Conservation (phyloP, 768 basidiomycete genomes). For the Russula sp. region DNA sequence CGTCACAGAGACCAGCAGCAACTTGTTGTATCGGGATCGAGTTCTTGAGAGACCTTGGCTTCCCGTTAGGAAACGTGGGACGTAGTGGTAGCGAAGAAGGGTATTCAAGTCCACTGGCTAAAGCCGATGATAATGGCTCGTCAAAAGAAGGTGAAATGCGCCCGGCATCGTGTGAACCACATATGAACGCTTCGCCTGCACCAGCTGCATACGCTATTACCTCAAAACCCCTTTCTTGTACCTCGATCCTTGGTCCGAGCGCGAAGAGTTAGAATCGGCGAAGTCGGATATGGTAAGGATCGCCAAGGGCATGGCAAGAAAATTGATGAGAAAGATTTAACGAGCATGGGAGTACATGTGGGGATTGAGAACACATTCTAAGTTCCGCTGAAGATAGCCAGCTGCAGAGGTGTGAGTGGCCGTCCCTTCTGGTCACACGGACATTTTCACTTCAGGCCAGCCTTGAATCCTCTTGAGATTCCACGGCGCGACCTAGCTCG, state of each 20-base stretch:
- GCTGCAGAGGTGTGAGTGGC: conserved; percentile 30
- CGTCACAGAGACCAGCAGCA: conserved; percentile 42
- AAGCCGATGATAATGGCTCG: conserved; percentile 69
- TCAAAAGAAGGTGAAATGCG: conserved; percentile 58
- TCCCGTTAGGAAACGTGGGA: conserved; percentile 79
- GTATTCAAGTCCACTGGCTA: conserved; percentile 54
- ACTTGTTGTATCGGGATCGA: conserved; percentile 54
- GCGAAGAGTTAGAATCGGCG: conserved; percentile 56
- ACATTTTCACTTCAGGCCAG: conserved; percentile 46
- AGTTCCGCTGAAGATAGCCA: conserved; percentile 78
- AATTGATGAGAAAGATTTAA: conserved; percentile 85
- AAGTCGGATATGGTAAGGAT: conserved; percentile 75
- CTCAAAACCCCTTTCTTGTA: conserved; percentile 60
- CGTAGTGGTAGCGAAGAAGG: conserved; percentile 41
- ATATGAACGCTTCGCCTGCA: conserved; percentile 43
- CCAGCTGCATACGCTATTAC: conserved; percentile 44
- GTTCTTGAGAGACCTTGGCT: conserved; percentile 32
- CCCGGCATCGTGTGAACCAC: conserved; percentile 41
- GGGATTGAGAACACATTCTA: conserved; percentile 57
- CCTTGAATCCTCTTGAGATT: conserved; percentile 43
- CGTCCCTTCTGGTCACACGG: conserved; percentile 20
- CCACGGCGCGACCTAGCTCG: conserved; percentile 56
- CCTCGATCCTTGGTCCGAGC: conserved; percentile 52
- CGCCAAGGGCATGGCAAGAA: conserved; percentile 64
- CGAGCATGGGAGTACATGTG: conserved; percentile 55